These are phyloP conservation scores for Plasmodium malariae DNA, from an alignment of 169 alveolate species.

Conservation along the genomic window DNA sequence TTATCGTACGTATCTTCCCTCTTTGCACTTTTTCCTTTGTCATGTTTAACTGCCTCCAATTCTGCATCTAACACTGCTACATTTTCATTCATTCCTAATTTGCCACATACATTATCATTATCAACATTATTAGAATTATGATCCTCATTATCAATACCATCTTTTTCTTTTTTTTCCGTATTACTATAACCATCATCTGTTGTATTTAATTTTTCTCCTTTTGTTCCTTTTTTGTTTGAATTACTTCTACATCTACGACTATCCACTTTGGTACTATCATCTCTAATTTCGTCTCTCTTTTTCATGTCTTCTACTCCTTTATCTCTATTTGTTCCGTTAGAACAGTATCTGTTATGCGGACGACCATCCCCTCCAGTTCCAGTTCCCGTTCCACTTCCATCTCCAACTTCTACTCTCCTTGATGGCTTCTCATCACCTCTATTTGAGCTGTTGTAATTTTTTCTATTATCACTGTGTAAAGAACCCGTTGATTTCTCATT, in stretches of 20 bases:
- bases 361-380: not conserved
- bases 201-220: not conserved
- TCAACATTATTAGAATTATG: not conserved
- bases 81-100: not conserved
- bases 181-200: not conserved
- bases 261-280: not conserved
- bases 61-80: not conserved
- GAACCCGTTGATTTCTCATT: not conserved
- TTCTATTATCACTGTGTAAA: conserved; percentile 6
- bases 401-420: too few species aligned
- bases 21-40: not conserved
- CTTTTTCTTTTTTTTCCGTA: not conserved
- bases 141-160: not conserved
- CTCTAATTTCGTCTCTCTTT: conserved; percentile 29
- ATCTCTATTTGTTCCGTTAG: not conserved
- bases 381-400: too few species aligned
- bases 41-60: not conserved
- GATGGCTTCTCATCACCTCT: too few species aligned
- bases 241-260: not conserved
- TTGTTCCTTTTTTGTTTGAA: conserved; percentile 8
- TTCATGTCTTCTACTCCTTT: not conserved
- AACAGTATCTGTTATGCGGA: not conserved
- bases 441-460: not conserved
- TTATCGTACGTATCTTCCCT: not conserved
- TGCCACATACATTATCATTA: not conserved